These are phyloP conservation scores for Penicillium desertorum DNA, from an alignment of 495 filamentous ascomycete genomes.

Conservation along the genomic window DNA sequence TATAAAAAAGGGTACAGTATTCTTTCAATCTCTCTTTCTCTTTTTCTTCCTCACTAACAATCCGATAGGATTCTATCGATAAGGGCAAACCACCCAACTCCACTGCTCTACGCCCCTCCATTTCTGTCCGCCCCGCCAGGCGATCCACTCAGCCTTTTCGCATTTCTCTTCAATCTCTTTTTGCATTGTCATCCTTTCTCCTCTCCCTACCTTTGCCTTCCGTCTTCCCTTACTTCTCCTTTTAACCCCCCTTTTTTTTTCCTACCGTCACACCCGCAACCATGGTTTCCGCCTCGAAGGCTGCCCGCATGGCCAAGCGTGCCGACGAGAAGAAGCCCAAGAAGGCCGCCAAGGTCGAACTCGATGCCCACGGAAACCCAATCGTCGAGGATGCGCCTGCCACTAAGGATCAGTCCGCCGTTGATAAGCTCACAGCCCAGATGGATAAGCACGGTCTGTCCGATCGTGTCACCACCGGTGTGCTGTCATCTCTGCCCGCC, in stretches of 20 bases:
- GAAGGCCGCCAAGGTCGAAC: conserved; percentile 67
- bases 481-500: conserved; percentile 76
- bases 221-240: conserved; percentile 9
- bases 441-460: conserved; percentile 95
- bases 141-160: conserved; percentile 46
- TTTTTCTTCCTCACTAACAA: conserved; percentile 12
- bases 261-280: conserved; percentile 28
- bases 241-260: conserved; percentile 8
- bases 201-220: conserved; percentile 12
- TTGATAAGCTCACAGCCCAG: conserved; percentile 80
- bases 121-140: conserved; percentile 39
- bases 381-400: conserved; percentile 64
- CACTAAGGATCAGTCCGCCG: conserved; percentile 67
- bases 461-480: conserved; percentile 97
- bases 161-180: conserved; percentile 39
- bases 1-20: neutral
- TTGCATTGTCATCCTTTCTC: conserved; percentile 21
- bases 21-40: conserved; percentile 10
- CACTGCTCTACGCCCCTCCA: conserved; percentile 39
- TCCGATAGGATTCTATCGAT: conserved; percentile 40
- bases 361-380: conserved; percentile 47
- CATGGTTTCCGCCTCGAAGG: conserved; percentile 91
- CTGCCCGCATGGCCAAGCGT: conserved; percentile 94
- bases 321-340: conserved; percentile 75
- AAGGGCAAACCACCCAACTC: conserved; percentile 40